Base-by-base conservation (phyloP, 352 stramenopile species). In the Pythium apleroticum region DNA sequence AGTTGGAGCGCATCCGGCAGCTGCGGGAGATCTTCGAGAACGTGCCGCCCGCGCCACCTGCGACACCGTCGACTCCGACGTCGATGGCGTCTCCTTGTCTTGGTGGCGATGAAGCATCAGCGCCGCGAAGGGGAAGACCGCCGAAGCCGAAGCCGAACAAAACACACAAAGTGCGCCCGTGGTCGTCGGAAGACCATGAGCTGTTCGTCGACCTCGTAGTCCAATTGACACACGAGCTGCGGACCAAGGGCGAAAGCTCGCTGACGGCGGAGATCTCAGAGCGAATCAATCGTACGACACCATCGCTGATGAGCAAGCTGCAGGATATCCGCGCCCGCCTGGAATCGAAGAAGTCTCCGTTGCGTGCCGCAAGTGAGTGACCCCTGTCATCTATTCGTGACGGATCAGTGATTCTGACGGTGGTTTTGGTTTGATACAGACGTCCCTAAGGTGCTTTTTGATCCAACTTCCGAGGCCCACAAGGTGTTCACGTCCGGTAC, bases 401-500 rank as follows among this genome's bases (percentile, higher is more conserved):
- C 7, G 1, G 12, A 55, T 35, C 10, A 17, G 4, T 61, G 2
- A 19, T 46, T 2, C 22, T 19, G 12, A 33, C 33, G 30, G 17
- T 61, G n/a, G 7, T 10, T 17, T 63, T 22, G 20, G 8, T 60
- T 52, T 19, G 53, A 61, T 28, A 20, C 35, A 92, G 84, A 81
- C 65, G 66, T 92, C 5, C 84, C 84, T 4, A 72, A 74, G 30
- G 65, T 70, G 12, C 68, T 92, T 46, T 89, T 77, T 60, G 77
- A 93, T 48, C 41, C 69, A n/a, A 61, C 49, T 0, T 90, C 84
- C 3, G 68, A 78, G 39, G 78, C 78, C 17, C 64, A 90, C 73
- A 90, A 89, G 57, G 83, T 91, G 45, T 93, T 93, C 53, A 81
- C 65, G 15, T 69, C 84, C 56, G 73, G 84, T 91, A 53, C 30